Evolutionary conservation across 805 yeast species (phyloP), one percentile per base, ranked within the genome.

Genomic region (Danielozyma ontarioensis): DNA sequence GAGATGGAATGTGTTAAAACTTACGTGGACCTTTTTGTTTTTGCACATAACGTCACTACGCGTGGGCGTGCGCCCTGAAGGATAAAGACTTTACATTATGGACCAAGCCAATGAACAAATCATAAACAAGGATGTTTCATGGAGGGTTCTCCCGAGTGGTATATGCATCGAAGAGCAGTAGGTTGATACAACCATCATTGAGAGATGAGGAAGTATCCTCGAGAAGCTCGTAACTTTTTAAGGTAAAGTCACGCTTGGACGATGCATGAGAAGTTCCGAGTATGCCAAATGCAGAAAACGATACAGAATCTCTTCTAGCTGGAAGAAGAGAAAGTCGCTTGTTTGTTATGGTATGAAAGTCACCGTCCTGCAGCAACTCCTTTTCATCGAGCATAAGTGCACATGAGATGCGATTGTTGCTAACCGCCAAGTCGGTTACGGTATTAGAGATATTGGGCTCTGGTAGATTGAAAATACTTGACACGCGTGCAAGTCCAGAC

Each of bases 61-160:
- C n/a, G n/a, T n/a, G n/a, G n/a, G n/a, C n/a, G n/a, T n/a, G n/a
- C n/a, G n/a, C n/a, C n/a, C n/a, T n/a, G n/a, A n/a, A n/a, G n/a
- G n/a, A n/a, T n/a, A n/a, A n/a, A n/a, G n/a, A n/a, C n/a, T n/a
- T n/a, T n/a, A n/a, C n/a, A n/a, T n/a, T n/a, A n/a, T n/a, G n/a
- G n/a, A n/a, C n/a, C n/a, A n/a, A n/a, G n/a, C n/a, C n/a, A n/a
- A n/a, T n/a, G n/a, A n/a, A n/a, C n/a, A n/a, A n/a, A n/a, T n/a
- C n/a, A n/a, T n/a, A n/a, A n/a, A n/a, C n/a, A n/a, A n/a, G n/a
- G n/a, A n/a, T n/a, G 6, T 16, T 26, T 36, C 38, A 59, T 19
- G 64, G 56, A 2, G 69, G 70, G 31, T 67, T 67, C 41, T 66
- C 71, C 34, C 50, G 56, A 2, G 67, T 64, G 14, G 61, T 55